These are phyloP conservation scores for Elsinoe perseae DNA, from an alignment of 2,329 filamentous ascomycete species.

Conservation along the genomic window DNA sequence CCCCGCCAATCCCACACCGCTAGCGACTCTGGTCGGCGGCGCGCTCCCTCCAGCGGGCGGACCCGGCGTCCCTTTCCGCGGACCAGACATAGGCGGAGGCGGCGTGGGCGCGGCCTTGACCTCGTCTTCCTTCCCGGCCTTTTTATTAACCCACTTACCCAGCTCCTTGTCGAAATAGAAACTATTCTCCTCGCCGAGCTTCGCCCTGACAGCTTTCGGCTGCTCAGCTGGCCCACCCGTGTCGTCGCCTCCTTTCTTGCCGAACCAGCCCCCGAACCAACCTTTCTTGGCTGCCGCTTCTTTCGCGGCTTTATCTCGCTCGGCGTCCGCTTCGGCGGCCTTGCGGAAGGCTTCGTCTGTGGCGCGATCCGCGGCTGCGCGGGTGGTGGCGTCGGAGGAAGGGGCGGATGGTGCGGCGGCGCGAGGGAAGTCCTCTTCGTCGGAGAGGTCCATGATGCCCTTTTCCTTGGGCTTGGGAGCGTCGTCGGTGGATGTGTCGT, in stretches of 20 bases:
- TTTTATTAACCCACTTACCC: constrained; percentile 98
- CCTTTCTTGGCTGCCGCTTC: constrained; percentile 50
- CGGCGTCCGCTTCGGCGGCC: constrained; percentile 65
- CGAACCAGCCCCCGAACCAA: constrained; percentile 78
- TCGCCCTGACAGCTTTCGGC: constrained; percentile 72
- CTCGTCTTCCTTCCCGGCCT: constrained; percentile 57
- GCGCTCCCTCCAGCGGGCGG: constrained; percentile 18
- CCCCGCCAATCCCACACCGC: constrained; percentile 17
- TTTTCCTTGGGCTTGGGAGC: constrained; percentile 58
- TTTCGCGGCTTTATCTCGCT: constrained; percentile 51
- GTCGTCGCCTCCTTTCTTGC: constrained; percentile 55
- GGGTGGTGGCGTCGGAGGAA: constrained; percentile 43
- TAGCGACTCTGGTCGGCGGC: constrained; percentile 25
- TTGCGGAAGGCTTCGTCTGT: constrained; percentile 80
- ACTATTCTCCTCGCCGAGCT: constrained; percentile 84
- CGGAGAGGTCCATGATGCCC: constrained; percentile 73
- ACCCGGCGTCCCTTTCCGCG: constrained; percentile 9
- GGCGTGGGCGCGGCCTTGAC: constrained; percentile 49
- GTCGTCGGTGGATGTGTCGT: constrained; percentile 40
- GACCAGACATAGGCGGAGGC: constrained; percentile 54
- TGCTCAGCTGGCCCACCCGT: constrained; percentile 4
- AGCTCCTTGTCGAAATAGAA: constrained; percentile 95
- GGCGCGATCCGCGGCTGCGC: constrained; percentile 60
- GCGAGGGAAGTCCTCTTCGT: constrained; percentile 60
- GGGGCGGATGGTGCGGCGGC: constrained; percentile 22